Percentiles rank a stretch among this genome's conserved stretches.
Conservation (phyloP, 495 filamentous ascomycete genomes). For the Tuber brumale region DNA sequence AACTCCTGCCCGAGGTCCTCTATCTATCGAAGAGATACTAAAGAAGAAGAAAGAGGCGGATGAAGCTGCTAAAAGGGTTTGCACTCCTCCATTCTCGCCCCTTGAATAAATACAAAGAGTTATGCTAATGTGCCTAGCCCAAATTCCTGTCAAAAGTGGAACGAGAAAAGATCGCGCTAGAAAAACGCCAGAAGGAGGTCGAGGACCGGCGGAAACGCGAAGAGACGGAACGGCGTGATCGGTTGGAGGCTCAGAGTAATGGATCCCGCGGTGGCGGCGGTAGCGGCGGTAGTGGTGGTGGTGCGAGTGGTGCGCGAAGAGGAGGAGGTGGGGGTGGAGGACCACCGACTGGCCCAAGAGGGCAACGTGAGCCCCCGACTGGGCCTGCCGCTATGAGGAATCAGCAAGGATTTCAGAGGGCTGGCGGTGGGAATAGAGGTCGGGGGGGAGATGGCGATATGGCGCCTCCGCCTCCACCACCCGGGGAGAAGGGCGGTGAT, state of each 20-base stretch:
- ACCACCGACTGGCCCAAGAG: slow-evolving; percentile 33
- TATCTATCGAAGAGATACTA: slow-evolving; percentile 71
- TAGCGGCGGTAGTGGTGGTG: slow-evolving; percentile 10
- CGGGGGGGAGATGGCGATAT: slow-evolving; percentile 19
- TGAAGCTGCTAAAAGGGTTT: slow-evolving; percentile 67
- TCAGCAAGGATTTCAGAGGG: slow-evolving; percentile 8
- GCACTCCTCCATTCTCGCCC: slow-evolving; percentile 13
- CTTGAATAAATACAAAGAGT: background rate
- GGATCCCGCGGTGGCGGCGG: slow-evolving; percentile 11
- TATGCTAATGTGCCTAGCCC: slow-evolving; percentile 50
- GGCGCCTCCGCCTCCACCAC: slow-evolving; percentile 33
- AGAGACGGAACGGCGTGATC: slow-evolving; percentile 48
- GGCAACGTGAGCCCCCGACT: slow-evolving; percentile 37
- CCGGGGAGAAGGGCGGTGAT: slow-evolving; percentile 42
- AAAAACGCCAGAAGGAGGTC: slow-evolving; percentile 78
- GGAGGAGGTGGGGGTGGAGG: slow-evolving; percentile 15
- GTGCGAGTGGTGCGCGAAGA: background rate
- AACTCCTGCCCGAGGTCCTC: slow-evolving; percentile 47
- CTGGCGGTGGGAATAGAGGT: slow-evolving; percentile 6
- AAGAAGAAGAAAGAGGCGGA: slow-evolving; percentile 73
- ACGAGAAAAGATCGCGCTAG: slow-evolving; percentile 75
- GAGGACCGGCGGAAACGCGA: slow-evolving; percentile 58
- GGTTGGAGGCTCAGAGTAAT: slow-evolving; percentile 20
- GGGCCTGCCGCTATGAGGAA: slow-evolving; percentile 40
- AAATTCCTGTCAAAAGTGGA: slow-evolving; percentile 88